A percentile compares a stretch with the other conserved stretches of the same genome.
Conservation (phyloP, 768 basidiomycete species). For the Boletus vermiculosoides region DNA sequence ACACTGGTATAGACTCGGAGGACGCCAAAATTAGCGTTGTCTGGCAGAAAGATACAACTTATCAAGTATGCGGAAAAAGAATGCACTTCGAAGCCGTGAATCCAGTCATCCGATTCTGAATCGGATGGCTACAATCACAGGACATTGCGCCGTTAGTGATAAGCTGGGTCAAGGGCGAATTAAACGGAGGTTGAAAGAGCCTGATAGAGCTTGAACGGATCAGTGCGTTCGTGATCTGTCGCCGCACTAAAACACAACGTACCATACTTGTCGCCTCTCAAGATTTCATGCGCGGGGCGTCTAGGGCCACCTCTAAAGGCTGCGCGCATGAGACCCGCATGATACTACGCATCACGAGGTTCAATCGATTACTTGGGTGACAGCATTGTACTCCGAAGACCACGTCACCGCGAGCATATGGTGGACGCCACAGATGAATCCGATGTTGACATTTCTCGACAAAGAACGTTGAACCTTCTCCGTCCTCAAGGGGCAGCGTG, state of each 20-base stretch:
- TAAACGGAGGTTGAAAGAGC: background rate
- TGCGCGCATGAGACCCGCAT: background rate
- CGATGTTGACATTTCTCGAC: background rate
- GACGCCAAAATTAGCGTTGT: background rate
- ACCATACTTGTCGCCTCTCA: background rate
- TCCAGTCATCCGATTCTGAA: constrained; percentile 8
- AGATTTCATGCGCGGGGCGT: background rate
- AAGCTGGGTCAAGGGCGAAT: background rate
- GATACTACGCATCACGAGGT: background rate
- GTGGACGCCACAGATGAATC: background rate
- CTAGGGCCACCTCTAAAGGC: background rate
- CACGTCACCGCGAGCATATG: background rate
- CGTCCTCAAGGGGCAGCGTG: background rate
- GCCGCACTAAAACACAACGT: background rate
- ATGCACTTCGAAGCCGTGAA: constrained; percentile 4
- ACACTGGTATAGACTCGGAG: background rate
- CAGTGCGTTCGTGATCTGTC: background rate
- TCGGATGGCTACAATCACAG: background rate
- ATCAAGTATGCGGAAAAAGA: background rate
- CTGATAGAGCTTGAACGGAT: background rate
- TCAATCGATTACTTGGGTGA: background rate
- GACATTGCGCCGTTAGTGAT: background rate
- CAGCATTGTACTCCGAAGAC: background rate
- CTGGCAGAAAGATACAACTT: background rate
- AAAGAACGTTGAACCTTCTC: background rate